Evolutionary conservation across 2,329 filamentous ascomycete species (phyloP).

Genomic region (Aschersonia sp.): DNA sequence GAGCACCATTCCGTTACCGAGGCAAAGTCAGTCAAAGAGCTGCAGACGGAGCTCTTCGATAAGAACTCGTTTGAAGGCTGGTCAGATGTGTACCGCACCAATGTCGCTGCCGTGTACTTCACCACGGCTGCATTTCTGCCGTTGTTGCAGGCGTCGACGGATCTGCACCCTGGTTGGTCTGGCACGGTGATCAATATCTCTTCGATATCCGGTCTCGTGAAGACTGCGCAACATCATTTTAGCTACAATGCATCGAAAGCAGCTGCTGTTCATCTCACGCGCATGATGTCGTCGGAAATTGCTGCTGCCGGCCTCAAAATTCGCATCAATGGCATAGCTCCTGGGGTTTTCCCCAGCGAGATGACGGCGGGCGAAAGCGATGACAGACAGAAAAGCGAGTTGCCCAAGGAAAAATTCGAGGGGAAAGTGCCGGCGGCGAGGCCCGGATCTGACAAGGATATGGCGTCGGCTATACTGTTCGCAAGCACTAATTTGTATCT

Average conservation of each 20-base stretch:
- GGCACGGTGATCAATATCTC: slow-evolving; percentile 53
- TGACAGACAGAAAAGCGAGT: slow-evolving; percentile 40
- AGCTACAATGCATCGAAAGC: slow-evolving; percentile 51
- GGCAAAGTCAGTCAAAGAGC: slow-evolving; percentile 32
- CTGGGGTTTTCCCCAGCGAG: slow-evolving; percentile 57
- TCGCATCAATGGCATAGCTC: slow-evolving; percentile 61
- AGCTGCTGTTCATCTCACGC: slow-evolving; percentile 47
- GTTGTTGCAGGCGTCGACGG: slow-evolving; percentile 38
- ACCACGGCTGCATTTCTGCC: slow-evolving; percentile 48
- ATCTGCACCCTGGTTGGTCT: slow-evolving; percentile 30
- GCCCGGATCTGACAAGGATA: slow-evolving; percentile 57
- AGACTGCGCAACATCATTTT: slow-evolving; percentile 50
- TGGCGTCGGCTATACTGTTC: slow-evolving; percentile 53
- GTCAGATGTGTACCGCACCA: slow-evolving; percentile 59
- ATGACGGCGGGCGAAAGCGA: slow-evolving; percentile 45
- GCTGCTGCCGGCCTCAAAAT: slow-evolving; percentile 43
- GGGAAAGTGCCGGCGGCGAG: slow-evolving; percentile 46
- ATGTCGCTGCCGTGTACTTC: slow-evolving; percentile 58
- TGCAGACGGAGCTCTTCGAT: slow-evolving; percentile 54
- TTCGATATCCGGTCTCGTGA: slow-evolving; percentile 51
- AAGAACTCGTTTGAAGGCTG: slow-evolving; percentile 53
- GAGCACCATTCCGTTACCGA: slow-evolving; percentile 32
- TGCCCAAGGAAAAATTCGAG: slow-evolving; percentile 41
- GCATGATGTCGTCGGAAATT: slow-evolving; percentile 49
- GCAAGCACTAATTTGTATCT: slow-evolving; percentile 28